These are phyloP conservation scores for Populus hybrid DNA, from an alignment of 441 rosid genomes.

Conservation along the genomic window DNA sequence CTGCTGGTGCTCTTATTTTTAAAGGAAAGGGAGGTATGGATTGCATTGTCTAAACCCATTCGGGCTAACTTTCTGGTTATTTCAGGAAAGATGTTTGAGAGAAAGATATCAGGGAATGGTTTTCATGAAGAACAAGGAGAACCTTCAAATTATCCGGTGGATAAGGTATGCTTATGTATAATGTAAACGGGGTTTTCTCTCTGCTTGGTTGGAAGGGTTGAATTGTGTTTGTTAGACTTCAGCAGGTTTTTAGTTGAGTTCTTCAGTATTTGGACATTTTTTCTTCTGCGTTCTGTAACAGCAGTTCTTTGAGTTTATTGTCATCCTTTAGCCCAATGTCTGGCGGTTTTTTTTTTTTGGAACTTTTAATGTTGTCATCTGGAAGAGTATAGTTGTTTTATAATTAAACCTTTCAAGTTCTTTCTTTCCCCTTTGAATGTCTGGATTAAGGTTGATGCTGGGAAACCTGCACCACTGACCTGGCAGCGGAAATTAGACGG, in stretches of 20 bases:
- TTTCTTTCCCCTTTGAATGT: slow-evolving; percentile 3
- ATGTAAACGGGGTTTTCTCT: not conserved
- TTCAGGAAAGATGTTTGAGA: slow-evolving; percentile 39
- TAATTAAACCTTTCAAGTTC: not conserved
- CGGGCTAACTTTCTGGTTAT: slow-evolving; percentile 9
- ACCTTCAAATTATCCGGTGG: slow-evolving; percentile 19
- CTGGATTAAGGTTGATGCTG: slow-evolving; percentile 56
- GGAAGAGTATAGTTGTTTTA: not conserved
- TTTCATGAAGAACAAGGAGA: slow-evolving; percentile 26
- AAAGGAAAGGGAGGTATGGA: not conserved
- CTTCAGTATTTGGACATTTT: not conserved
- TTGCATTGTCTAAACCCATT: not conserved
- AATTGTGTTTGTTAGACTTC: not conserved
- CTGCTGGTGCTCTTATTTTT: not conserved
- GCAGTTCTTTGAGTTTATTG: not conserved
- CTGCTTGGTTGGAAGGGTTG: not conserved
- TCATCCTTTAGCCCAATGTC: not conserved
- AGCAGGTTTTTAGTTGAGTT: not conserved
- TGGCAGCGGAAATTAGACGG: slow-evolving; percentile 69
- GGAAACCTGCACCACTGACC: slow-evolving; percentile 64
- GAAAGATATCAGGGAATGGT: slow-evolving; percentile 27
- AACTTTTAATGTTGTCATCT: too few relatives aligned
- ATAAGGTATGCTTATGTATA: slow-evolving; percentile 30
- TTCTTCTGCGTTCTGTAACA: not conserved
- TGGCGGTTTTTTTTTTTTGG: not conserved